Percentiles rank a stretch among this genome's conserved stretches.
Conservation (phyloP, 257 asterid species). For the Scutellaria baicalensis region DNA sequence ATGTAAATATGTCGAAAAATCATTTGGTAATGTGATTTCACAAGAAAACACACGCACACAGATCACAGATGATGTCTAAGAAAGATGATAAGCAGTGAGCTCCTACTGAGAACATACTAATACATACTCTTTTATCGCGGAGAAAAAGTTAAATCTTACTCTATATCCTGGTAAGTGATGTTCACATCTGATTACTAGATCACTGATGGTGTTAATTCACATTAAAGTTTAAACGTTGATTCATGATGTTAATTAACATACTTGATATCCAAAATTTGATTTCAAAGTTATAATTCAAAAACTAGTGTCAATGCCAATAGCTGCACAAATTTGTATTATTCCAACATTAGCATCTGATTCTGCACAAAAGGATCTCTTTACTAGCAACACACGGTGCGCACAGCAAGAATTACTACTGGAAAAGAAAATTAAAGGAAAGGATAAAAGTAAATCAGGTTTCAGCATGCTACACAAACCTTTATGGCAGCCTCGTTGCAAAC, state of each 20-base stretch:
- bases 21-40: not conserved
- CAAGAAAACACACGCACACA: too few species aligned
- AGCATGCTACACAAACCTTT: conserved; percentile 45
- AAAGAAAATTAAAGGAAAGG: not conserved
- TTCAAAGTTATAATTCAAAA: not conserved
- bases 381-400: not conserved
- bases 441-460: not conserved
- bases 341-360: not conserved
- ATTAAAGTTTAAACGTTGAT: not conserved
- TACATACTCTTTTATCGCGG: too few species aligned
- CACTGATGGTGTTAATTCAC: not conserved
- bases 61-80: too few species aligned
- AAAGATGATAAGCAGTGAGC: not conserved
- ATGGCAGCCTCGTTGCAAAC: conserved; percentile 95
- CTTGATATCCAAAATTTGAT: not conserved
- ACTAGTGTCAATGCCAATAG: not conserved
- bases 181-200: not conserved
- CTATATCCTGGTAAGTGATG: not conserved
- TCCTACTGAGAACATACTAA: too few species aligned
- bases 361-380: not conserved
- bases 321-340: not conserved
- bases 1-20: not conserved
- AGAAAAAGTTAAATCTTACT: not conserved
- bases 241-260: not conserved
- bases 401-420: not conserved